Evolutionary conservation across 2,329 filamentous ascomycete genomes (phyloP), one percentile per base, ranked within the genome.

Genomic region (Colletotrichum neosansevieriae): DNA sequence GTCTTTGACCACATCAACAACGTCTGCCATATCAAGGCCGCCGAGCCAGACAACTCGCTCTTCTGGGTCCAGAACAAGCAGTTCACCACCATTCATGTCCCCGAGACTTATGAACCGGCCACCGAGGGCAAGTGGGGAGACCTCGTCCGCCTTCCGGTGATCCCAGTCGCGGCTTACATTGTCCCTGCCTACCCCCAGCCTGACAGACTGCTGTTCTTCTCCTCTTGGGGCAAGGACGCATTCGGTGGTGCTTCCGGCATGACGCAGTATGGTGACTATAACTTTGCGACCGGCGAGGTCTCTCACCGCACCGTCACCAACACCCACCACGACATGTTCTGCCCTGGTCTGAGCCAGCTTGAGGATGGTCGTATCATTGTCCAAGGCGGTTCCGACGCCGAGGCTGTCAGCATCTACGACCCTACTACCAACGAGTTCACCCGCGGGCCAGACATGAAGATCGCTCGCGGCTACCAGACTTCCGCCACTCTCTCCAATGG

Each of bases 261-360:
- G 67, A 71, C 69, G 44, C 72, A 74, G 57, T 74, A 70, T 36
- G 72, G 72, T 34, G 72, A 73, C 63, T 74, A 71, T 59, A 69
- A 74, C 61, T 72, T 71, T 47, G 70, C 63, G 12, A 73, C 71
- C 2, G 72, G 72, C 49, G 63, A 61, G 79, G 67, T 79, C 11
- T 74, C 76, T 19, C 53, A 76, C 21, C 74, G 74, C 17, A 75
- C 74, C 38, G 75, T 81, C 7, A 74, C 77, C 49, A 74, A 84
- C 66, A 86, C 83, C 0, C 71, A 79, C 4, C 83, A 86, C 71
- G 84, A 87, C 72, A 87, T 87, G 85, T 87, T 87, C 71, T 88
- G 86, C 72, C 85, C 86, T 0, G 87, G 86, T 2, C 85, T 88
- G 58, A 83, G 81, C 7, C 75, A 84, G 12, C 82, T 85, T 63